Percentiles rank a stretch among this genome's conserved stretches.
These are phyloP conservation scores for Pinus tabuliformis DNA, from an alignment of 75 land plant genomes.

Conservation along the genomic window DNA sequence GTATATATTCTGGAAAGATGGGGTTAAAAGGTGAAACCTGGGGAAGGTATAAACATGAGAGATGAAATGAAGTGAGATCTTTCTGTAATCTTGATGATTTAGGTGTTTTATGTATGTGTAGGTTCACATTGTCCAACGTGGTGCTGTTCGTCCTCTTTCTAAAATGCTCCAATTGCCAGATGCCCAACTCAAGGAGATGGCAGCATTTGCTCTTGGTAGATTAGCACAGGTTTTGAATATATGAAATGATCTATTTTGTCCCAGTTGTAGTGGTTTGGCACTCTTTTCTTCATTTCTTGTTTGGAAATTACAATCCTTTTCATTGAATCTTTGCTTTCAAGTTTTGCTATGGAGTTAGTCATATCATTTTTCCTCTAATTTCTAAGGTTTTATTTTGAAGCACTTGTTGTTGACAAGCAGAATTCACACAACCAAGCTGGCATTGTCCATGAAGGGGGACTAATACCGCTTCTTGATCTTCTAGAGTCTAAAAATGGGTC, in stretches of 20 bases:
- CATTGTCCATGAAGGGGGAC: slow-evolving; percentile 88
- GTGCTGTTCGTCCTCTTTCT: slow-evolving; percentile 87
- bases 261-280: not conserved
- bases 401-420: slow-evolving; percentile 35
- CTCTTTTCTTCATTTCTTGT: not conserved
- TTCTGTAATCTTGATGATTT: not conserved
- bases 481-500: slow-evolving; percentile 94
- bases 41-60: not conserved
- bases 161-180: slow-evolving; percentile 91
- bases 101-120: slow-evolving; percentile 19
- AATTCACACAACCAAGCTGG: slow-evolving; percentile 98
- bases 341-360: too few species aligned
- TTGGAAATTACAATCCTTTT: too few species aligned
- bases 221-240: slow-evolving; percentile 85
- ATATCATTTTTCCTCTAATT: not conserved
- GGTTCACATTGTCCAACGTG: slow-evolving; percentile 99
- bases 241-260: not conserved
- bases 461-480: slow-evolving; percentile 86
- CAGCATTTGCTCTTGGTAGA: slow-evolving; percentile 96
- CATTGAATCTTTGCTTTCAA: too few species aligned
- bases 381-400: not conserved
- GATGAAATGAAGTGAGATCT: not conserved
- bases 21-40: not conserved
- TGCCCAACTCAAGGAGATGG: slow-evolving; percentile 91
- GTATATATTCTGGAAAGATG: not conserved